Evolutionary conservation across 257 asterid species (phyloP).

Genomic region (Rhazya stricta): DNA sequence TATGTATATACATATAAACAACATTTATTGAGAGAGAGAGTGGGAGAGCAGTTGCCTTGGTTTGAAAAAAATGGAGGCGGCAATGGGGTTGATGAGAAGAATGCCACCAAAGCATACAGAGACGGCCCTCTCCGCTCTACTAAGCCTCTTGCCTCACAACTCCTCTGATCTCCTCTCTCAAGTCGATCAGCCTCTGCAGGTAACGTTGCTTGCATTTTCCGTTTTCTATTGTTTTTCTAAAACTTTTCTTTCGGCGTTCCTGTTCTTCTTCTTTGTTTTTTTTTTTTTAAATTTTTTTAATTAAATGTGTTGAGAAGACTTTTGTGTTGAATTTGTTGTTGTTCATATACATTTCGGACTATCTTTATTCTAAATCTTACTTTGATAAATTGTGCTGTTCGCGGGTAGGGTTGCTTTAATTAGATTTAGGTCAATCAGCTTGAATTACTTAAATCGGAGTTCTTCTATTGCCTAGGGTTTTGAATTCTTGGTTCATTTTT

Average conservation of each 20-base stretch:
- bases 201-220: slow-evolving; percentile 4
- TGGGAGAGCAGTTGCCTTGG: slow-evolving; percentile 1
- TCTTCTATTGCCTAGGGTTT: slow-evolving; percentile 10
- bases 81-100: slow-evolving; percentile 97
- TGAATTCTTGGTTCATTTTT: neutral
- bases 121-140: slow-evolving; percentile 73
- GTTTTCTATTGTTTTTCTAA: too few species aligned
- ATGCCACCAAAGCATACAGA: slow-evolving; percentile 88
- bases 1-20: neutral
- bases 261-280: neutral
- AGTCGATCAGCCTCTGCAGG: slow-evolving; percentile 98
- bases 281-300: neutral
- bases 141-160: slow-evolving; percentile 86
- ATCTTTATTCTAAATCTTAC: neutral
- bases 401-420: neutral
- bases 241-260: neutral
- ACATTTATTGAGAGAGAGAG: neutral
- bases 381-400: neutral
- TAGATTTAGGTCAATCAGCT: slow-evolving; percentile 6
- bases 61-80: slow-evolving; percentile 54
- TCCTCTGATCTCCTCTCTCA: slow-evolving; percentile 98
- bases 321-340: neutral
- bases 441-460: neutral
- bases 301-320: neutral
- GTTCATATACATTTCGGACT: neutral